Conservation (phyloP, 2,329 filamentous ascomycete genomes). For the Alternaria atra region DNA sequence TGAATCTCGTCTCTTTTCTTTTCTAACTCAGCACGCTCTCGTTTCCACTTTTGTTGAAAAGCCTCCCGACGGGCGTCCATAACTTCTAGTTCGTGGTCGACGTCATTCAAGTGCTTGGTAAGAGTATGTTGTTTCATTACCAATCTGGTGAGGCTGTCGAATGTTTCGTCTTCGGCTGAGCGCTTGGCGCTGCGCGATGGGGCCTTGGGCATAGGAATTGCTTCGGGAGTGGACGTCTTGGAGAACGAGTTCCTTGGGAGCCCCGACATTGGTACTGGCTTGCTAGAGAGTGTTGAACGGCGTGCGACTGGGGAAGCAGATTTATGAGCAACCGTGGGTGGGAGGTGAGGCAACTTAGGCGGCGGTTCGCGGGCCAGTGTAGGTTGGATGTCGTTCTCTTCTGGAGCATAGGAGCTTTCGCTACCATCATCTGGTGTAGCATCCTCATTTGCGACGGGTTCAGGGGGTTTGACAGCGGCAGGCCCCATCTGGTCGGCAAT, state of each 20-base stretch:
- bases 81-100: constrained; percentile 16
- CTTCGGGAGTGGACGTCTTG: not conserved
- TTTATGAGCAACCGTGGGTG: not conserved
- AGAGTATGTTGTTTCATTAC: constrained; percentile 13
- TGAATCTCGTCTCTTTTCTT: not conserved
- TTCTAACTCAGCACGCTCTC: not conserved
- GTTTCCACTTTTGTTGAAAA: constrained; percentile 15
- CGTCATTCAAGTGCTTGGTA: constrained; percentile 14
- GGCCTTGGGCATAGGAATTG: not conserved
- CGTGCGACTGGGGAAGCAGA: not conserved
- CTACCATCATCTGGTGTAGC: not conserved
- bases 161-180: constrained; percentile 20
- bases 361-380: constrained; percentile 2
- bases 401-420: constrained; percentile 4
- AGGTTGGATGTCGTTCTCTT: constrained; percentile 7
- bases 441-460: not conserved
- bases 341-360: not conserved
- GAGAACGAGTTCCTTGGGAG: not conserved
- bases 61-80: constrained; percentile 4
- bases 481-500: constrained; percentile 18
- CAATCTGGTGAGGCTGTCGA: constrained; percentile 11
- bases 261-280: not conserved
- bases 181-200: constrained; percentile 10
- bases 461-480: constrained; percentile 8
- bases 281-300: not conserved